A percentile compares a stretch with the other conserved stretches of the same genome.
Evolutionary conservation across 345 rosid species (phyloP).

Genomic region (Psidium guajava): DNA sequence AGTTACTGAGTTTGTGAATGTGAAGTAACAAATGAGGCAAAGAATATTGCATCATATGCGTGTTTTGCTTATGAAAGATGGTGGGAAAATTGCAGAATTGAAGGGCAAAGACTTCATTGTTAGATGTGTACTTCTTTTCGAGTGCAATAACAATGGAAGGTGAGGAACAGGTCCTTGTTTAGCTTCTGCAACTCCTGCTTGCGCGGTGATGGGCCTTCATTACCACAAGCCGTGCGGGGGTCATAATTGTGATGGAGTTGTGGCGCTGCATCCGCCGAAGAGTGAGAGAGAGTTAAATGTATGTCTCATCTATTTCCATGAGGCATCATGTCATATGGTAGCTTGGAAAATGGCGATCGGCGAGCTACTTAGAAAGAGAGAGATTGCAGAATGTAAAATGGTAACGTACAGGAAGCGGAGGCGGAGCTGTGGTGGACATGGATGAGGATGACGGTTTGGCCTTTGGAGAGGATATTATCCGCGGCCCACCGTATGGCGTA

Average conservation of each 20-base stretch:
- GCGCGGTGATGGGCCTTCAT: slow-evolving; percentile 3
- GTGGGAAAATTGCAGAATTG: neutral
- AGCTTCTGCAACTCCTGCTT: slow-evolving; percentile 35
- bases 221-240: neutral
- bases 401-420: neutral
- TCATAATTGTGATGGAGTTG: neutral
- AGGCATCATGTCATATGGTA: neutral
- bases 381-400: too few relatives aligned
- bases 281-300: neutral
- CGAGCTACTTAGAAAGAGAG: neutral
- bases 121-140: slow-evolving; percentile 55
- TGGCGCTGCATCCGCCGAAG: neutral
- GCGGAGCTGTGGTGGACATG: slow-evolving; percentile 33
- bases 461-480: slow-evolving; percentile 57
- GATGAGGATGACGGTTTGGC: slow-evolving; percentile 61
- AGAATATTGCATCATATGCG: neutral
- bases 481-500: slow-evolving; percentile 81
- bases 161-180: slow-evolving; percentile 48
- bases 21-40: neutral
- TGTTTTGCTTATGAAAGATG: neutral
- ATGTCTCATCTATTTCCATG: neutral
- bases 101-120: neutral
- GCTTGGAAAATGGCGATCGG: neutral
- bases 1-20: neutral
- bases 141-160: slow-evolving; percentile 70